phyloP scores from a whole-genome alignment of 768 basidiomycete genomes.

The Psilocybe tampanensis region DNA sequence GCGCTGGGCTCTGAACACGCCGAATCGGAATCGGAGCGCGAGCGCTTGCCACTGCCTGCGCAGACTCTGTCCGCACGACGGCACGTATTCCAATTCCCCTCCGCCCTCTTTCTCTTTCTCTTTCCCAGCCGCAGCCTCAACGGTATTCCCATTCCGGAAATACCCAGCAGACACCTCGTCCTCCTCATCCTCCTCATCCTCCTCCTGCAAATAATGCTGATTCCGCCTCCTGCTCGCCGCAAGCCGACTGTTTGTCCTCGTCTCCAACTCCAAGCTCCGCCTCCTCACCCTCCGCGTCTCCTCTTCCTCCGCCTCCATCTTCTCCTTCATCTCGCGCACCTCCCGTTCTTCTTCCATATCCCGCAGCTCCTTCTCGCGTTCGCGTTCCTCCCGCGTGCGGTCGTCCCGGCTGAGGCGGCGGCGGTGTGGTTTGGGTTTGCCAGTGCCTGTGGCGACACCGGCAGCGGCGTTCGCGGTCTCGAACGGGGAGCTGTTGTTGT shows the following conservation, averaged over 20 bases:
- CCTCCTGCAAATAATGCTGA: too few relatives aligned
- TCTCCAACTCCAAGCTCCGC: neutral
- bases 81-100: slow-evolving; percentile 37
- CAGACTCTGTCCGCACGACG: slow-evolving; percentile 57
- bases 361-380: slow-evolving; percentile 1
- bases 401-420: slow-evolving; percentile 15
- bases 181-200: too few relatives aligned
- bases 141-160: neutral
- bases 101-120: neutral
- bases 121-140: neutral
- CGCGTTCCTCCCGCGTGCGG: neutral
- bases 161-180: too few relatives aligned
- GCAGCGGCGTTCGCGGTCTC: too few relatives aligned
- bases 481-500: too few relatives aligned
- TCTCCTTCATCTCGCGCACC: slow-evolving; percentile 3
- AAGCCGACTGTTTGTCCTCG: neutral
- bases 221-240: neutral
- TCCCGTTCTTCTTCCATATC: slow-evolving; percentile 7
- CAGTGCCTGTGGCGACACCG: slow-evolving; percentile 24
- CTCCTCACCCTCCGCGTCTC: neutral
- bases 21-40: slow-evolving; percentile 55
- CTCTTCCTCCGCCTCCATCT: slow-evolving; percentile 3
- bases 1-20: slow-evolving; percentile 52
- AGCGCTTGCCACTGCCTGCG: slow-evolving; percentile 65
- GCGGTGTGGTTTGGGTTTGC: slow-evolving; percentile 20